Percentiles rank a stretch among this genome's conserved stretches.
phyloP scores from a whole-genome alignment of 1,284 basidiomycete species.

The Leccinum griseonigrum region DNA sequence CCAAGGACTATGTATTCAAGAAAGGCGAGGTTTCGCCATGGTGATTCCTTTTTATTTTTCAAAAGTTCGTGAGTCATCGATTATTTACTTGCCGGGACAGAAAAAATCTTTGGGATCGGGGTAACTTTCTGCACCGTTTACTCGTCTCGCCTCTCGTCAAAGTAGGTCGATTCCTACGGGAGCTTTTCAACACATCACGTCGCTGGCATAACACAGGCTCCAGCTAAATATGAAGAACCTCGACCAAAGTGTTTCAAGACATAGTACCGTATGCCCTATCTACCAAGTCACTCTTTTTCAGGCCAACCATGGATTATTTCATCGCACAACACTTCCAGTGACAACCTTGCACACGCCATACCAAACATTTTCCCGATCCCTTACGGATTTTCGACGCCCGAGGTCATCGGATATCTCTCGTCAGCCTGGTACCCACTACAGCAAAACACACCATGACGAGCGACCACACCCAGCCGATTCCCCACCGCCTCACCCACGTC shows the following conservation, averaged over 20 bases:
- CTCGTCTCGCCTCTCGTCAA: background rate
- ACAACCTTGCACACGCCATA: background rate
- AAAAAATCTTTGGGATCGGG: background rate
- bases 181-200: background rate
- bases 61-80: background rate
- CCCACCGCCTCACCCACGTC: constrained; percentile 8
- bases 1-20: background rate
- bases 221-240: too few species aligned
- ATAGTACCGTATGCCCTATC: background rate
- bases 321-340: background rate
- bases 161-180: background rate
- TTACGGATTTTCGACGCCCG: background rate
- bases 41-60: background rate
- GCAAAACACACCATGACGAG: constrained; percentile 10
- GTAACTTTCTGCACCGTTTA: background rate
- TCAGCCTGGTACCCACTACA: constrained; percentile 3
- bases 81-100: background rate
- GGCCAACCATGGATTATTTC: background rate
- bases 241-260: too few species aligned
- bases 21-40: background rate
- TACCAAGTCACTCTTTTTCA: background rate
- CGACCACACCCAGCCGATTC: constrained; percentile 11
- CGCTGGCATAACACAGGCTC: background rate
- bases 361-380: background rate
- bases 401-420: constrained; percentile 7